A percentile compares a stretch with the other conserved stretches of the same genome.
Evolutionary conservation across 768 basidiomycete species (phyloP).

Genomic region (Mycena crocata): DNA sequence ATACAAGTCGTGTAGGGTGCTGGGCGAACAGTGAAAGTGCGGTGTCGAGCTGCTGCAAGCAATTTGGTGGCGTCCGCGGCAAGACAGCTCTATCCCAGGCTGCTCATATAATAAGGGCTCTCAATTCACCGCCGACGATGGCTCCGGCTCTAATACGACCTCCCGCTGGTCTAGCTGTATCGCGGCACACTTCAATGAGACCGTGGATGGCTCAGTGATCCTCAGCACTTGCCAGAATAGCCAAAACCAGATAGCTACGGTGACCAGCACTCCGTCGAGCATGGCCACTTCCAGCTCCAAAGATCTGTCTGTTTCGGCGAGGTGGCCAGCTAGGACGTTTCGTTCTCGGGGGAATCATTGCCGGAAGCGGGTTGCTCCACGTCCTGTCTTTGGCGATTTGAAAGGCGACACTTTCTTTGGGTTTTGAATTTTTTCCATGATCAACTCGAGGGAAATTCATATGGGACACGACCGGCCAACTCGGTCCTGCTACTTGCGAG

Average conservation of each 20-base stretch:
- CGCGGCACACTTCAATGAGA: slow-evolving; percentile 16
- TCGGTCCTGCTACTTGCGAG: neutral
- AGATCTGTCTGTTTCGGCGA: neutral
- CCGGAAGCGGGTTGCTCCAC: slow-evolving; percentile 13
- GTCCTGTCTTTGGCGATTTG: slow-evolving; percentile 9
- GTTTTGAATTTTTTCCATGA: neutral
- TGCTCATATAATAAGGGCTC: slow-evolving; percentile 26
- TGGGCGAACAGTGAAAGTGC: slow-evolving; percentile 28
- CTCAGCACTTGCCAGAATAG: slow-evolving; percentile 17
- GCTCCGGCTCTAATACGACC: slow-evolving; percentile 9
- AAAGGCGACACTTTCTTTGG: neutral
- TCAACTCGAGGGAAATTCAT: neutral
- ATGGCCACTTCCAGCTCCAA: slow-evolving; percentile 4
- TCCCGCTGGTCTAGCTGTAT: slow-evolving; percentile 24
- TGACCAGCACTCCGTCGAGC: slow-evolving; percentile 19
- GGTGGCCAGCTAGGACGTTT: neutral
- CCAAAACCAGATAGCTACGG: slow-evolving; percentile 7
- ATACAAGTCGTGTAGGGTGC: slow-evolving; percentile 10
- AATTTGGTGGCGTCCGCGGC: slow-evolving; percentile 11
- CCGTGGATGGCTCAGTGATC: slow-evolving; percentile 6
- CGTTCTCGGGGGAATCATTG: slow-evolving; percentile 12
- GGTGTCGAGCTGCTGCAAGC: slow-evolving; percentile 17
- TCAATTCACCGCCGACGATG: slow-evolving; percentile 18
- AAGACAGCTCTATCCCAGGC: slow-evolving; percentile 5
- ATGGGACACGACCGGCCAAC: neutral